Evolutionary conservation across 2,329 filamentous ascomycete species (phyloP).

Genomic region (Harringtonia lauricola): DNA sequence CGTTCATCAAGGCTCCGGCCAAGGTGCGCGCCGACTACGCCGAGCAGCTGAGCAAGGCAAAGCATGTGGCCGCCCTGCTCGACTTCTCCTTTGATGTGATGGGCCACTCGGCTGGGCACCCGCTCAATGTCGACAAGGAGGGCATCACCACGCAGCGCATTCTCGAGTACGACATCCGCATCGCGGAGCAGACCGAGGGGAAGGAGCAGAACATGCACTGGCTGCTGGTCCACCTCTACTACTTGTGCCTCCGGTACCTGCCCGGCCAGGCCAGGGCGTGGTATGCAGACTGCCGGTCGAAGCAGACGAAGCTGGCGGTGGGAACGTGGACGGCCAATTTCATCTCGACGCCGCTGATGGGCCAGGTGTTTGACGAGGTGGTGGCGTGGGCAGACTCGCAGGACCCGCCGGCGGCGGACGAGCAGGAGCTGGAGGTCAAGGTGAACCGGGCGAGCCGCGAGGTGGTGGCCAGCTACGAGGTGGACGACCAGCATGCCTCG

Average conservation of each 20-base stretch:
- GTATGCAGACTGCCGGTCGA: conserved; percentile 72
- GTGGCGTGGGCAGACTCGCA: conserved; percentile 51
- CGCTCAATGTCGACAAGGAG: conserved; percentile 62
- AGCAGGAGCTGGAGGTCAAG: conserved; percentile 53
- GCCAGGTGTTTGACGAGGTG: conserved; percentile 55
- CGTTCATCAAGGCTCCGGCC: conserved; percentile 66
- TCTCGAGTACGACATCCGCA: conserved; percentile 38
- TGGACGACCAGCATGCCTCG: conserved; percentile 76
- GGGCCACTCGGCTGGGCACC: conserved; percentile 62
- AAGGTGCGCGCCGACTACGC: conserved; percentile 76
- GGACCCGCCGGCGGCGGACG: conserved; percentile 33
- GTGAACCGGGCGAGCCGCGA: conserved; percentile 62
- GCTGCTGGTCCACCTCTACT: conserved; percentile 79
- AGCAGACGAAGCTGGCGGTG: conserved; percentile 69
- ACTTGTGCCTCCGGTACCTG: conserved; percentile 63
- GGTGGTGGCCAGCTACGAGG: conserved; percentile 71
- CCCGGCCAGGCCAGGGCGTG: conserved; percentile 73
- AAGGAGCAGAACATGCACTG: conserved; percentile 69
- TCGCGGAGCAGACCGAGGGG: conserved; percentile 43
- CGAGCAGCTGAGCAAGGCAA: conserved; percentile 64
- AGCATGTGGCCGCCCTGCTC: conserved; percentile 58
- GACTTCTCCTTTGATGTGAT: conserved; percentile 77
- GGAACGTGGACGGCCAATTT: conserved; percentile 78
- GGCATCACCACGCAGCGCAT: conserved; percentile 49
- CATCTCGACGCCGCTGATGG: conserved; percentile 62